Base-by-base conservation (phyloP, 2,329 filamentous ascomycete species). In the Aureobasidium melanogenum region DNA sequence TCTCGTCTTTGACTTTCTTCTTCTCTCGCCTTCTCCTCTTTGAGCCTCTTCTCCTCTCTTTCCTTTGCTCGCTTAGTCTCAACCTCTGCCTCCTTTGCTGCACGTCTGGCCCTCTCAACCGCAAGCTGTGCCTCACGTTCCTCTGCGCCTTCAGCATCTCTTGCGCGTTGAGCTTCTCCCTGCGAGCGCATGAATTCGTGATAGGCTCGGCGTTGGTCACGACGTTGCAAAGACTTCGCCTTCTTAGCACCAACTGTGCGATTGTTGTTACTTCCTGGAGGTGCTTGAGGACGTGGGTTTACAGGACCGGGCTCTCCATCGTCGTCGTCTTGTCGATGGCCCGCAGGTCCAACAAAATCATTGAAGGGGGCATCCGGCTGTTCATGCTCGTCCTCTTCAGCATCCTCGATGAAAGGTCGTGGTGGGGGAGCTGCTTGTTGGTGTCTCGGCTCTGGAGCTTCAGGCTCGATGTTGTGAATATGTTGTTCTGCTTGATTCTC, bases 161-260 rank as follows among this genome's bases (percentile, higher is more conserved):
- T 68, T 1, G 74, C 69, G 0, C 77, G 71, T 22, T 78, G 74
- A 22, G 75, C 71, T 46, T 80, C 78, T 5, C 76, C 77, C 69
- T 80, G 77, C 15, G 75, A 73, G 1, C 77, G 71, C 63, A 76
- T 70, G 65, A 80, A 81, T 64, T 81, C 79, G 66, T 80, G 73
- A 67, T 81, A 81, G 5, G 74, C 74, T 24, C 74, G 65, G 10
- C 71, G 68, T 56, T 74, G 72, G 62, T 80, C 77, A 60, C 72
- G 72, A 19, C 76, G 73, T 0, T 77, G 77, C 8, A 80, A 70
- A 2, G 76, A 76, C 59, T 77, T 78, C 1, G 77, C 77, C 65
- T 80, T 80, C 64, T 80, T 80, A 12, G 77, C 75, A 59, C 78
- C 78, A 24, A 80, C 71, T 48, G 69, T 67, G 51, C 67, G 65